Conservation (phyloP, 129 eudicot genomes). For the Pseudognaphalium luteoalbum region DNA sequence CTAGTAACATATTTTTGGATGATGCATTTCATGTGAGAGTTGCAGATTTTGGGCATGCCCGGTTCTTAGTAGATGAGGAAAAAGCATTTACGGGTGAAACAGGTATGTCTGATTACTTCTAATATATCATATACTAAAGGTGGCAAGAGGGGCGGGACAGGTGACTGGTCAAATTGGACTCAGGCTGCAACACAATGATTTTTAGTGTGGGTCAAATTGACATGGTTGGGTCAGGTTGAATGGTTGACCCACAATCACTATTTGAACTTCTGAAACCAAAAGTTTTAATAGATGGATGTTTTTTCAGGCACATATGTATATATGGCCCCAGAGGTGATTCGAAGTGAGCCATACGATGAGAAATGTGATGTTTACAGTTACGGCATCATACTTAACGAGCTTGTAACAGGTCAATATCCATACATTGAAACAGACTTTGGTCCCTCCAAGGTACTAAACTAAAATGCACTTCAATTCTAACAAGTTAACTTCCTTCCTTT, state of each 20-base stretch:
- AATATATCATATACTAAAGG: background rate
- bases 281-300: background rate
- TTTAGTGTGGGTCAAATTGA: no score
- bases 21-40: constrained; percentile 66
- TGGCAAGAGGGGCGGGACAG: background rate
- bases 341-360: constrained; percentile 57
- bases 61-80: constrained; percentile 62
- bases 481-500: background rate
- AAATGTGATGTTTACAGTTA: constrained; percentile 77
- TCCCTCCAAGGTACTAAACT: constrained; percentile 56
- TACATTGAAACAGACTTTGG: constrained; percentile 63
- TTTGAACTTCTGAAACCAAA: background rate
- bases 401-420: constrained; percentile 59
- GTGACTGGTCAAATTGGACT: background rate
- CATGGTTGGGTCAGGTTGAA: background rate
- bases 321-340: constrained; percentile 84
- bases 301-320: constrained; percentile 61
- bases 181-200: no score
- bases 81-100: constrained; percentile 84
- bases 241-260: background rate
- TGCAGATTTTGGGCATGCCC: constrained; percentile 82
- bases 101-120: constrained; percentile 22
- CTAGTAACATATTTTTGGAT: constrained; percentile 69
- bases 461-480: constrained; percentile 4
- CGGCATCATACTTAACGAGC: constrained; percentile 64